Conservation (phyloP, 148 eudicot species). For the Hydrangea macrophylla region DNA sequence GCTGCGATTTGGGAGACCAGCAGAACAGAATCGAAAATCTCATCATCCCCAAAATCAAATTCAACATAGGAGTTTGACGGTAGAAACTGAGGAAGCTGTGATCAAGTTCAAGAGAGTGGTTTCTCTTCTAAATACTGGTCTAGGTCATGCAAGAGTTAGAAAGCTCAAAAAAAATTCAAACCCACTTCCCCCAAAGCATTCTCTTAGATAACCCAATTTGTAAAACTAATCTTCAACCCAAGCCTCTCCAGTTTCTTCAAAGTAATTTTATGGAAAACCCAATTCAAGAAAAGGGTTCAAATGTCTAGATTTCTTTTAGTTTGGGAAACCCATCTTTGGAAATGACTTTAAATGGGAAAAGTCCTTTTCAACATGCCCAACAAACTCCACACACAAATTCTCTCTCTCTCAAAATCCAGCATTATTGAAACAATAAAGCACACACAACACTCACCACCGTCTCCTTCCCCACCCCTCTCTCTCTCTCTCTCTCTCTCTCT, state of each 20-base stretch:
- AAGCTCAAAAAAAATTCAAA: constrained; percentile 42
- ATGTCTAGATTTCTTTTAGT: constrained; percentile 44
- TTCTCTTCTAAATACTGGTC: constrained; percentile 51
- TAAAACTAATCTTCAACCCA: constrained; percentile 21
- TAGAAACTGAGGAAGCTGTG: constrained; percentile 67
- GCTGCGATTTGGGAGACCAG: too few relatives aligned
- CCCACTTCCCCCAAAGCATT: constrained; percentile 41
- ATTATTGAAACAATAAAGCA: too few relatives aligned
- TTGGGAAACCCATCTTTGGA: constrained; percentile 55
- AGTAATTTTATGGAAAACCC: constrained; percentile 31
- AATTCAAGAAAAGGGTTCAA: constrained; percentile 43
- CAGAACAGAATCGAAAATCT: too few relatives aligned
- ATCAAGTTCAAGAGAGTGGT: constrained; percentile 68
- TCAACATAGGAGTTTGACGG: constrained; percentile 37
- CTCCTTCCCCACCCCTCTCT: too few relatives aligned
- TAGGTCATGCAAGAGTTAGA: constrained; percentile 83
- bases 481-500: too few relatives aligned
- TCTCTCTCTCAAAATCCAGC: too few relatives aligned
- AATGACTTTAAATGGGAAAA: constrained; percentile 40
- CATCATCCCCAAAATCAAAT: constrained; percentile 51
- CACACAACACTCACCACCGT: too few relatives aligned
- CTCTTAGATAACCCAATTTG: constrained; percentile 38
- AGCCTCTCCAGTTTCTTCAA: constrained; percentile 46
- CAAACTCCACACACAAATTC: constrained; percentile 29
- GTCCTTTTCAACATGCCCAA: constrained; percentile 42